Evolutionary conservation across 257 asterid genomes (phyloP).

Genomic region (Vinca minor): DNA sequence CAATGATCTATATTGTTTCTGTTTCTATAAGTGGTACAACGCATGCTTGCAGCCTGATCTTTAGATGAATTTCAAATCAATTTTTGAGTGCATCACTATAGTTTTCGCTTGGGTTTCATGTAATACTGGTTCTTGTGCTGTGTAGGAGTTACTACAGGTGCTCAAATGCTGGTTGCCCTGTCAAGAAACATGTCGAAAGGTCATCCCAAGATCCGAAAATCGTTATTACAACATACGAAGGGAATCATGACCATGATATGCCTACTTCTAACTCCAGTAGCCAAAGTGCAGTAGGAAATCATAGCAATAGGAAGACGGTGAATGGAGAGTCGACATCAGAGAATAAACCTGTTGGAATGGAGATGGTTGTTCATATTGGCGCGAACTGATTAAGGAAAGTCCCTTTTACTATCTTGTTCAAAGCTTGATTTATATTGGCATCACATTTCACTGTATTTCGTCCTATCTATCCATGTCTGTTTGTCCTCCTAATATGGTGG

Average conservation of each 20-base stretch:
- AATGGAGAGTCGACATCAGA: slow-evolving; percentile 43
- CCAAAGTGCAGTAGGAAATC: slow-evolving; percentile 30
- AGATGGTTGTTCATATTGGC: slow-evolving; percentile 49
- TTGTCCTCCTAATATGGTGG: too few species aligned
- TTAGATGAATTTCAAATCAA: background rate
- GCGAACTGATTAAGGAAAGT: slow-evolving; percentile 36
- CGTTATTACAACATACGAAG: slow-evolving; percentile 79
- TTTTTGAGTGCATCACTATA: background rate
- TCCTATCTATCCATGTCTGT: background rate
- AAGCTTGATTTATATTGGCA: too few species aligned
- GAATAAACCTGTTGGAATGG: slow-evolving; percentile 36
- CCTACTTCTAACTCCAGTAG: slow-evolving; percentile 42
- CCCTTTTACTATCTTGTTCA: too few species aligned
- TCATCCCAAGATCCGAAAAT: slow-evolving; percentile 66
- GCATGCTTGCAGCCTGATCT: background rate
- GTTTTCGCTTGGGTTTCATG: background rate
- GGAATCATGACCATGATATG: slow-evolving; percentile 58
- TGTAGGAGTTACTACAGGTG: slow-evolving; percentile 91
- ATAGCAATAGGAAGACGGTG: slow-evolving; percentile 23
- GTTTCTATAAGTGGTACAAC: background rate
- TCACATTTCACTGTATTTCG: background rate
- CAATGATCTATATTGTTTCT: background rate
- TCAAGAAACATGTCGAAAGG: slow-evolving; percentile 91
- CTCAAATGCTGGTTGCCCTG: slow-evolving; percentile 71
- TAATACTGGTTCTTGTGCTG: slow-evolving; percentile 13